Base-by-base conservation (phyloP, 805 yeast species). In the Myxozyma nipponensis region DNA sequence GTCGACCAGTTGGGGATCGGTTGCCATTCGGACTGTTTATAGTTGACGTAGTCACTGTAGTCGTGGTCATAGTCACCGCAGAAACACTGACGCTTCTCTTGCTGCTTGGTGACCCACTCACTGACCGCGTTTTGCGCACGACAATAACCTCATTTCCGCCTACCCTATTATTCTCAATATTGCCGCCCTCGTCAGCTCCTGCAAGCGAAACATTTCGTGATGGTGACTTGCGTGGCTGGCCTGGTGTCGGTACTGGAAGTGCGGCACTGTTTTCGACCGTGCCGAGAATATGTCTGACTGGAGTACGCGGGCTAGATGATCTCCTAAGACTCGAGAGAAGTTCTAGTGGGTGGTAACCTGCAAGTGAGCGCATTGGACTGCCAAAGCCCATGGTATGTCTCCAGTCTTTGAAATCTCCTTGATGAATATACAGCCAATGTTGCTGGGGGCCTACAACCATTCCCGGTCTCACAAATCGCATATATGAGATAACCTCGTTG, bases 391-490 rank as follows among this genome's bases (percentile, higher is more conserved):
- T 55, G 10, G 57, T 46, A 96, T 88, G 62, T 67, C 88, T 79
- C 98, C 98, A 93, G 63, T 89, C 96, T 63, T 97, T 77, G 68
- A 93, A 93, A 60, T 90, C 96, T 67, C 88, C 83, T 69, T 93
- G 98, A 66, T 93, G 96, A 57, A 93, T 76, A 65, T 93, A 93
- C 52, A 93, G 75, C 98, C 98, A 93, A 71, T 93, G 98, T 67
- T 93, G 98, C 69, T 93, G 98, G 1, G 98, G 98, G 0, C 98
- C 98, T 26, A 93, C 98, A n/a, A 93, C 97, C 98, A 93, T 93
- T 38, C 98, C 98, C 0, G 98, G 98, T 60, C 98, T 79, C 56
- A 93, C 77, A 79, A 93, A 86, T 67, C 98, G 78, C 91, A 93
- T 86, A 65, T 89, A 93, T 1, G 91, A 96, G 62, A 93, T 93